These are phyloP conservation scores for Mrakia gelida DNA, from an alignment of 768 basidiomycete species.

Conservation along the genomic window DNA sequence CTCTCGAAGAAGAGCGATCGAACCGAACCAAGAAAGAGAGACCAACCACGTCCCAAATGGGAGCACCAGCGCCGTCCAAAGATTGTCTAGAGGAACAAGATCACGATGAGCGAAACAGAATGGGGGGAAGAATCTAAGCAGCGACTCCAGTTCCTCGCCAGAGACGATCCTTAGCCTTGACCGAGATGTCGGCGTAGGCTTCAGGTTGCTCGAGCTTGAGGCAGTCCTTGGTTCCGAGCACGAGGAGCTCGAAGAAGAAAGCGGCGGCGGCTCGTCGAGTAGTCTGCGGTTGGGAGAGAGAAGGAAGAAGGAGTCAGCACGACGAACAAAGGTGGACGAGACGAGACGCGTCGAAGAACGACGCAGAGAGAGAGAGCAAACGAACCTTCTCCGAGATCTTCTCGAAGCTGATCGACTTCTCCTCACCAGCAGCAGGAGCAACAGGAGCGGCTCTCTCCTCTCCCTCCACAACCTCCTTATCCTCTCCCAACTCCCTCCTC, in stretches of 20 bases:
- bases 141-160: constrained; percentile 42
- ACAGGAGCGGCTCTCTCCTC: constrained; percentile 12
- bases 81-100: too few relatives aligned
- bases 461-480: constrained; percentile 42
- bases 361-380: background rate
- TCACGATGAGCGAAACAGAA: too few relatives aligned
- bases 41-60: too few relatives aligned
- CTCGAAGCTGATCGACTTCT: constrained; percentile 70
- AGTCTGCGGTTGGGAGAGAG: constrained; percentile 53
- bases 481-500: constrained; percentile 57
- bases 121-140: background rate
- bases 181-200: constrained; percentile 80
- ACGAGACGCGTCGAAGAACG: background rate
- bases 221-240: constrained; percentile 88
- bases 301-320: background rate
- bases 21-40: too few relatives aligned
- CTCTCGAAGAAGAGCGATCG: too few relatives aligned
- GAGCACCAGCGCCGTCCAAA: too few relatives aligned
- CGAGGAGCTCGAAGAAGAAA: constrained; percentile 96
- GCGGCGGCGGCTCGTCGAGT: constrained; percentile 86
- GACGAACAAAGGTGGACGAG: background rate
- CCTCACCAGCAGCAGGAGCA: constrained; percentile 43
- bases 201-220: constrained; percentile 68
- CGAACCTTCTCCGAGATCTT: constrained; percentile 70
- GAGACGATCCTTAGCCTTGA: constrained; percentile 73